phyloP scores from a whole-genome alignment of 2,329 filamentous ascomycete genomes.

The Helicocarpus griseus region DNA sequence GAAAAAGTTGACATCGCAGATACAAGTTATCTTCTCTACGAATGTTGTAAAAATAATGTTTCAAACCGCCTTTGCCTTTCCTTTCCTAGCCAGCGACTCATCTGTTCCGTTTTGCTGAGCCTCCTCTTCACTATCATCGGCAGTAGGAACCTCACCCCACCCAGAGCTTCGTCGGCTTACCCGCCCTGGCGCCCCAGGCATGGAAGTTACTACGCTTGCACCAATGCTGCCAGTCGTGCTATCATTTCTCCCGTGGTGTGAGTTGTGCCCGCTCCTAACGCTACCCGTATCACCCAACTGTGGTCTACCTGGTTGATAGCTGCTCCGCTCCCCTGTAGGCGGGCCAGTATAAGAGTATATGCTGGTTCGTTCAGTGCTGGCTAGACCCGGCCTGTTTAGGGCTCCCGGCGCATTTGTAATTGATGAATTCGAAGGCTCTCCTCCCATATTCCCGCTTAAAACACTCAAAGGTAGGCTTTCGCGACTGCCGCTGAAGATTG shows the following conservation, averaged over 20 bases:
- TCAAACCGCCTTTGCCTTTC: neutral
- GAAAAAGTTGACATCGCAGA: no score
- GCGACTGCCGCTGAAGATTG: conserved; percentile 54
- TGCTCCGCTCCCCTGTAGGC: conserved; percentile 66
- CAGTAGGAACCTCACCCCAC: conserved; percentile 34
- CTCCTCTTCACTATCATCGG: conserved; percentile 21
- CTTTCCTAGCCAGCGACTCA: neutral
- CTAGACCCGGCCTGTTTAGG: conserved; percentile 41
- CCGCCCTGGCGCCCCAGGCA: conserved; percentile 25
- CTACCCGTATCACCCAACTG: conserved; percentile 59
- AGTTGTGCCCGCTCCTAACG: conserved; percentile 55
- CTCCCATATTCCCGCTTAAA: conserved; percentile 42
- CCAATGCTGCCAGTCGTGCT: conserved; percentile 70
- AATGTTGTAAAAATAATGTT: neutral
- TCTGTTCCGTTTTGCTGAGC: neutral
- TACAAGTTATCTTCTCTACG: neutral
- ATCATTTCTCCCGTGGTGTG: conserved; percentile 64
- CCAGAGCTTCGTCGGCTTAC: conserved; percentile 36
- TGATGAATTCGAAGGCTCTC: conserved; percentile 32
- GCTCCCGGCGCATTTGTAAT: conserved; percentile 31
- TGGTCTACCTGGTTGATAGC: conserved; percentile 56
- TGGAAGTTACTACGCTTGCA: conserved; percentile 45
- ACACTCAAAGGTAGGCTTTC: conserved; percentile 56
- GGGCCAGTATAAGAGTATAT: conserved; percentile 56
- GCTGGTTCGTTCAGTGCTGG: conserved; percentile 50